These are phyloP conservation scores for Gossypium lobatum DNA, from an alignment of 441 rosid genomes.

Conservation along the genomic window DNA sequence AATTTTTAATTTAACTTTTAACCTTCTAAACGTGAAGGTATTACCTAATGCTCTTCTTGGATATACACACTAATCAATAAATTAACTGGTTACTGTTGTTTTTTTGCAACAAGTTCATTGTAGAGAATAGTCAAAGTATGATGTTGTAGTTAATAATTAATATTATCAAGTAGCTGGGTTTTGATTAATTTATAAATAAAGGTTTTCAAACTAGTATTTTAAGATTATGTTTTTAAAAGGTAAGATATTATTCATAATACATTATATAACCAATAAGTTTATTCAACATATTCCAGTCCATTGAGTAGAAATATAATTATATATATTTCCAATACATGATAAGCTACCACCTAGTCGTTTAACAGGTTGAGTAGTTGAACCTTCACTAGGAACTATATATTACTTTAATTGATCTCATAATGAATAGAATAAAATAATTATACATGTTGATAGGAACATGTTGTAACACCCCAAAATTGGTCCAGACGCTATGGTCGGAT, in stretches of 20 bases:
- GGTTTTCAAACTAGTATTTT: background rate
- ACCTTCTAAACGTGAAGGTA: background rate
- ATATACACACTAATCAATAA: background rate
- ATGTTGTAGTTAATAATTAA: background rate
- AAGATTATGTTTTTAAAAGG: background rate
- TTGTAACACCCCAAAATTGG: no score
- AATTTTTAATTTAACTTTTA: background rate
- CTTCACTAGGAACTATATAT: background rate
- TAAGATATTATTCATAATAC: background rate
- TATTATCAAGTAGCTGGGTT: background rate
- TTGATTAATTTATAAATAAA: background rate
- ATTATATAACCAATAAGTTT: no score
- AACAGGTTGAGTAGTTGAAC: background rate
- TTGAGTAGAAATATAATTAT: no score
- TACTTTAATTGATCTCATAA: background rate
- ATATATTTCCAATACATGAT: background rate
- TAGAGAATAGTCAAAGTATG: background rate
- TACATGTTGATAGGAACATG: background rate
- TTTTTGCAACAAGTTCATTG: background rate
- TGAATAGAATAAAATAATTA: background rate
- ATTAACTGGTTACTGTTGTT: background rate
- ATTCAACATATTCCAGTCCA: no score
- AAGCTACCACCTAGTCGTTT: background rate
- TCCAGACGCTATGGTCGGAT: no score
- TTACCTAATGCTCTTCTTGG: background rate